These are phyloP conservation scores for Fraxinus xanthoxyloides DNA, from an alignment of 305 asterid genomes.

Conservation along the genomic window DNA sequence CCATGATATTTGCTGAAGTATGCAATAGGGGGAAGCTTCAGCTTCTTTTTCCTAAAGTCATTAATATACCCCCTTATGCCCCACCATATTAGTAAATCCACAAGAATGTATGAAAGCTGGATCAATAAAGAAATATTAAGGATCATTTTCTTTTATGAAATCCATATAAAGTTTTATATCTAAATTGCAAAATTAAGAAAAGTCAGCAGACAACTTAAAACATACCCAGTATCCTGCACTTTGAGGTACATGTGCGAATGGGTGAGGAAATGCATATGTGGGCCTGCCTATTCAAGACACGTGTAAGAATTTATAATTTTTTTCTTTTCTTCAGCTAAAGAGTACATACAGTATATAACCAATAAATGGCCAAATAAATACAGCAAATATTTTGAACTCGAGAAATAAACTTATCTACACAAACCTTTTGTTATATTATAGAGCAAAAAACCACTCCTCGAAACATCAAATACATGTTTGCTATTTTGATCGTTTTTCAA, in stretches of 20 bases:
- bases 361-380: neutral
- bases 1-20: slow-evolving; percentile 93
- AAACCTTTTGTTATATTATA: neutral
- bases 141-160: slow-evolving; percentile 7
- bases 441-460: neutral
- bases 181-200: slow-evolving; percentile 10
- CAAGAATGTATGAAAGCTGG: slow-evolving; percentile 93
- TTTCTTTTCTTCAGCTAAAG: neutral
- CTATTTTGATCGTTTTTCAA: neutral
- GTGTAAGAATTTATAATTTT: slow-evolving; percentile 20
- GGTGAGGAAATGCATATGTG: slow-evolving; percentile 94
- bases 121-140: slow-evolving; percentile 29
- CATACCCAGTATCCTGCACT: slow-evolving; percentile 98
- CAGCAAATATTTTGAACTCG: neutral
- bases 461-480: neutral
- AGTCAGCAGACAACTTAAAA: slow-evolving; percentile 23
- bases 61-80: slow-evolving; percentile 88
- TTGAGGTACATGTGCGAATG: slow-evolving; percentile 96
- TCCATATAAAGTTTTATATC: neutral
- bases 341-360: neutral
- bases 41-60: slow-evolving; percentile 86
- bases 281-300: slow-evolving; percentile 71
- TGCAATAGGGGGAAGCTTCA: slow-evolving; percentile 90
- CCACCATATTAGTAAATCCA: slow-evolving; percentile 99
- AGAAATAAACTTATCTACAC: neutral